Conservation (phyloP, 2,329 filamentous ascomycete genomes). For the Aspergillus sclerotialis region DNA sequence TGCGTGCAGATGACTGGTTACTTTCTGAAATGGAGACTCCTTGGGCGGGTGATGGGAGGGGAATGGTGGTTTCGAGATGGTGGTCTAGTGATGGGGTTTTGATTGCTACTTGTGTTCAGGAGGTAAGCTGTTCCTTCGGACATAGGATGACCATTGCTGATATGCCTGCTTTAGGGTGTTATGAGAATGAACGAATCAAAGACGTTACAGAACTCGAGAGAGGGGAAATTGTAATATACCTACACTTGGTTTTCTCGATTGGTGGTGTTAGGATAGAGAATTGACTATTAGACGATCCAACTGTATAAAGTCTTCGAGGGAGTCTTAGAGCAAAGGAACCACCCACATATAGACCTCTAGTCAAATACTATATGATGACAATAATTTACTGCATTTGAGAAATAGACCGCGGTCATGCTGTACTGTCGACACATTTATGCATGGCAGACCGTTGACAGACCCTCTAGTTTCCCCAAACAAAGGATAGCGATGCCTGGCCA, state of each 20-base stretch:
- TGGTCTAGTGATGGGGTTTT: constrained; percentile 34
- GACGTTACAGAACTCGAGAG: not conserved
- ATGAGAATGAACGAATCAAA: not conserved
- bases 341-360: too few relatives aligned
- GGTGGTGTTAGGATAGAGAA: too few relatives aligned
- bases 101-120: constrained; percentile 37
- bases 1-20: constrained; percentile 38
- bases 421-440: too few relatives aligned
- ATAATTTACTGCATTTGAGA: too few relatives aligned
- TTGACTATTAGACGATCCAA: too few relatives aligned
- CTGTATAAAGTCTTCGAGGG: too few relatives aligned
- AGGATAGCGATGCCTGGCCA: not conserved
- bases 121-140: constrained; percentile 19
- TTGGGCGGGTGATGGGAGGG: constrained; percentile 37
- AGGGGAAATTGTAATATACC: not conserved
- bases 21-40: constrained; percentile 35
- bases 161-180: not conserved
- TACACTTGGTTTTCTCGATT: too few relatives aligned
- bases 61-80: constrained; percentile 33
- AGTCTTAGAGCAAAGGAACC: too few relatives aligned
- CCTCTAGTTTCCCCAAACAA: not conserved
- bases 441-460: not conserved
- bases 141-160: too few relatives aligned
- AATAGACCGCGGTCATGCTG: too few relatives aligned
- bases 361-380: too few relatives aligned